Conservation (phyloP, 345 rosid genomes). For the Heritiera littoralis region DNA sequence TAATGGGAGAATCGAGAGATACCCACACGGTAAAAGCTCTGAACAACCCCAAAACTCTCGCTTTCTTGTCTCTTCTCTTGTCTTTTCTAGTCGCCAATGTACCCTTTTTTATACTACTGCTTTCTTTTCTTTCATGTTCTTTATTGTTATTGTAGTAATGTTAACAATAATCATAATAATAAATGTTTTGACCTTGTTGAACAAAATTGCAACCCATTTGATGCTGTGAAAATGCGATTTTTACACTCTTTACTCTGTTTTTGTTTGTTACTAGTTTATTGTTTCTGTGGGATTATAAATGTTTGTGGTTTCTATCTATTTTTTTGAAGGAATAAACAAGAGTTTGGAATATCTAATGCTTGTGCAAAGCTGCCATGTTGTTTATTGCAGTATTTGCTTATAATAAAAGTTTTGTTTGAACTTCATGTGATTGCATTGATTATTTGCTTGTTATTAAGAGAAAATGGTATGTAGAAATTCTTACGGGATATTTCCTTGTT, state of each 20-base stretch:
- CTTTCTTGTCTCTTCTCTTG: too few relatives aligned
- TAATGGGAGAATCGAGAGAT: constrained; percentile 6
- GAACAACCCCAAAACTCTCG: not conserved
- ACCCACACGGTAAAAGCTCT: constrained; percentile 4
- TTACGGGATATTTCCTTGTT: not conserved
- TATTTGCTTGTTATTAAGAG: not conserved
- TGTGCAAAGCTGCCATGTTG: too few relatives aligned
- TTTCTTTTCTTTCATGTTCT: not conserved
- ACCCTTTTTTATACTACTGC: not conserved
- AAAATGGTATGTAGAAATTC: not conserved
- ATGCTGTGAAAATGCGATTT: not conserved
- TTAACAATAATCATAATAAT: too few relatives aligned
- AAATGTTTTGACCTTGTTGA: not conserved
- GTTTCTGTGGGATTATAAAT: not conserved
- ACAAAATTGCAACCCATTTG: not conserved
- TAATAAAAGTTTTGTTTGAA: not conserved
- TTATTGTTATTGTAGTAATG: too few relatives aligned
- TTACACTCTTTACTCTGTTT: not conserved
- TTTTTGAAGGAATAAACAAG: not conserved
- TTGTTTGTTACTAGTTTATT: not conserved
- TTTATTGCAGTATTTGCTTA: not conserved
- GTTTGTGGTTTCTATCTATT: not conserved
- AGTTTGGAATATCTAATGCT: not conserved
- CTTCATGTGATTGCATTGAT: not conserved
- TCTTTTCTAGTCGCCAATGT: not conserved